Percentiles rank a stretch among this genome's conserved stretches.
phyloP scores from a whole-genome alignment of 1,284 basidiomycete species.

The Entoloma clypeatum region DNA sequence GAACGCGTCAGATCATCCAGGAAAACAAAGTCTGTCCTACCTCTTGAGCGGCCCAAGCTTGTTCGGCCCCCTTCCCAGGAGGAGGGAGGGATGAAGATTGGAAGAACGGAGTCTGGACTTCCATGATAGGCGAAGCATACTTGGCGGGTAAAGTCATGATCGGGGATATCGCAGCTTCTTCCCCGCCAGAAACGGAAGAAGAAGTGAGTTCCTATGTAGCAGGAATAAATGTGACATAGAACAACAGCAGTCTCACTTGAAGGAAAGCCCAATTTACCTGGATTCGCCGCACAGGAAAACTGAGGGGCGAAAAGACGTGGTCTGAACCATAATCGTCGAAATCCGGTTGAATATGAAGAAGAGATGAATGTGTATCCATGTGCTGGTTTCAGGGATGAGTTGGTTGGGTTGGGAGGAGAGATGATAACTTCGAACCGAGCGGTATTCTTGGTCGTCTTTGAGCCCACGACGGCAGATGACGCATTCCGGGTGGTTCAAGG shows the following conservation, averaged over 20 bases:
- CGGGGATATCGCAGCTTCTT: constrained; percentile 23
- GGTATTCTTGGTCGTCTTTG: constrained; percentile 14
- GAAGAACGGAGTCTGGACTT: constrained; percentile 30
- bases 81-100: constrained; percentile 28
- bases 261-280: too few relatives aligned
- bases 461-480: constrained; percentile 22
- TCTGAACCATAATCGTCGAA: constrained; percentile 14
- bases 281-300: too few relatives aligned
- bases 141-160: constrained; percentile 25
- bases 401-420: constrained; percentile 1
- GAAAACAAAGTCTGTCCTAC: constrained; percentile 15
- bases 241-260: neutral
- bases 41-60: constrained; percentile 30
- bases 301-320: constrained; percentile 6
- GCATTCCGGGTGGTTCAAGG: constrained; percentile 27
- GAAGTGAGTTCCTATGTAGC: neutral
- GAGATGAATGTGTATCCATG: constrained; percentile 7
- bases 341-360: constrained; percentile 1
- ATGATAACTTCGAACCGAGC: constrained; percentile 10
- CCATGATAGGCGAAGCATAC: constrained; percentile 28
- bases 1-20: neutral
- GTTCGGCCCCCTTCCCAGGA: constrained; percentile 25
- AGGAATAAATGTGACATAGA: neutral
- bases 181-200: constrained; percentile 13
- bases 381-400: constrained; percentile 17